phyloP scores from a whole-genome alignment of 176 grass and related monocot species.

The Avena insularis region DNA sequence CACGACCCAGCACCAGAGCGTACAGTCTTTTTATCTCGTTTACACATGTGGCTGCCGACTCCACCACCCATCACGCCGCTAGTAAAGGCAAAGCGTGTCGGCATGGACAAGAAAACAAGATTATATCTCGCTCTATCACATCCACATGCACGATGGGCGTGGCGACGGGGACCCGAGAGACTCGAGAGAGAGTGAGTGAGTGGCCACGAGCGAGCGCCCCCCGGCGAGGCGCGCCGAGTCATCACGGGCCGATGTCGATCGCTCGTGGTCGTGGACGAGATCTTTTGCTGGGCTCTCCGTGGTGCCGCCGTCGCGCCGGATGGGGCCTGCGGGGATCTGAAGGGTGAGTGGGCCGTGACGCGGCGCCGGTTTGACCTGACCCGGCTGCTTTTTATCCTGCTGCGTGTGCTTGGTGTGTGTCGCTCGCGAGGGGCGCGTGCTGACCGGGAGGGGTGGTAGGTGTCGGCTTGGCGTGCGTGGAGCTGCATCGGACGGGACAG shows the following conservation, averaged over 20 bases:
- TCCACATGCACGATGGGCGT: not conserved
- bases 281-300: not conserved
- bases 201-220: not conserved
- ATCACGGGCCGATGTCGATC: not conserved
- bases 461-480: not conserved
- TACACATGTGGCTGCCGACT: not conserved
- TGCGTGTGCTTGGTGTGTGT: not conserved
- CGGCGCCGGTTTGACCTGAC: conserved; percentile 39
- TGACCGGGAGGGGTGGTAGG: not conserved
- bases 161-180: not conserved
- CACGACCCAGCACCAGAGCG: not conserved
- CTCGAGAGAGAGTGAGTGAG: not conserved
- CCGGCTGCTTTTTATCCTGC: not conserved
- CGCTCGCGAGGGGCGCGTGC: not conserved
- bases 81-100: not conserved
- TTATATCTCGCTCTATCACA: not conserved
- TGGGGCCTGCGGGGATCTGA: not conserved
- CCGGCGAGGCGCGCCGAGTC: conserved; percentile 31
- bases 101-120: not conserved
- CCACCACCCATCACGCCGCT: not conserved
- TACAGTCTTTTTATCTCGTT: not conserved
- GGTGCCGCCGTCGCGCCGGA: not conserved
- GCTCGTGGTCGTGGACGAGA: not conserved
- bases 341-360: conserved; percentile 39
- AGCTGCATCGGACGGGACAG: conserved; percentile 48